Base-by-base conservation (phyloP, 176 grass and related monocot species). In the Raddia distichophylla region DNA sequence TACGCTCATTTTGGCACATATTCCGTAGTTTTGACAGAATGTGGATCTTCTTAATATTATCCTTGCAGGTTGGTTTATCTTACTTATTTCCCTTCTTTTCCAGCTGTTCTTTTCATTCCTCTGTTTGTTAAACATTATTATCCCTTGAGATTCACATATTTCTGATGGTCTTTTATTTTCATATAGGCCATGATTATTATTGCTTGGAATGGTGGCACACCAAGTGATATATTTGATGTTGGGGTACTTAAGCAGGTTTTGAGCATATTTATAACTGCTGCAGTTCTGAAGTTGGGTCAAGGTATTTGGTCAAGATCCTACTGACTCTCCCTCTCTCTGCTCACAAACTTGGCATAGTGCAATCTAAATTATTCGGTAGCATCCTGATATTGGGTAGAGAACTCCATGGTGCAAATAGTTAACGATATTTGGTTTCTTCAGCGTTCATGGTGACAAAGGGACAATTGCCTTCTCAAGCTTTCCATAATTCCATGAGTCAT, bases 11-110 rank as follows among this genome's bases (percentile, higher is more conserved):
- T 82, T 99, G 96, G 93, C 96, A 99, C 72, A 88, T 95, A 82
- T 99, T 99, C 50, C 86, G 91, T 87, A 99, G 96, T 95, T 99
- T 99, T 15, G 91, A 99, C 76, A 88, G 93, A 77, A 99, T 99
- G 96, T 99, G 96, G 96, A 95, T 84, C 84, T 99, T 99, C 76
- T 90, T 99, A 50, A 93, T 99, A 81, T 75, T 99, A 82, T 93
- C 90, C 82, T 80, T 99, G 78, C 96, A 99, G 96, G 96, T 99
- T 71, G 15, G 22, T 88, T 52, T 78, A 68, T 58, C 37, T 37
- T 27, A 37, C 7, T 50, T 73, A 72, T 53, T 37, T 20, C 10
- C 8, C n/a, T 54, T 60, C 71, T 45, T 60, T 14, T 60, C 10
- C 4, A 1, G 11, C 1, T 15, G 22, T 75, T 65, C 14, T 50